A percentile compares a stretch with the other conserved stretches of the same genome.
These are phyloP conservation scores for Wolfiporia cocos DNA, from an alignment of 1,284 basidiomycete genomes.

Conservation along the genomic window DNA sequence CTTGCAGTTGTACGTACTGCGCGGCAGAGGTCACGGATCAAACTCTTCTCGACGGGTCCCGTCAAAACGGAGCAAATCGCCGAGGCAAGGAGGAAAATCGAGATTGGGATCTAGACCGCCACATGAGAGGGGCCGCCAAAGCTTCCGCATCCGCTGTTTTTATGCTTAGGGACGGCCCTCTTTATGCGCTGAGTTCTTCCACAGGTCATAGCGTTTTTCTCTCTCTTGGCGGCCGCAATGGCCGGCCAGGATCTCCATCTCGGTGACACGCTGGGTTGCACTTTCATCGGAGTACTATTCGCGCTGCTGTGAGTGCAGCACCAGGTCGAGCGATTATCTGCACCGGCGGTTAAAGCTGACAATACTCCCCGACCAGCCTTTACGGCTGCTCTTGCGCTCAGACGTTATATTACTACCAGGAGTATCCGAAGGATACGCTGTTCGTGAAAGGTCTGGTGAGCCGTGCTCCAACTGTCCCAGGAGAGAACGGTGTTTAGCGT, in stretches of 20 bases:
- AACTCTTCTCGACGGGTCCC: too few species aligned
- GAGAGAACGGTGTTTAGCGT: background rate
- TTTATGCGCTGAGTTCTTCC: too few species aligned
- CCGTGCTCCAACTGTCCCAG: background rate
- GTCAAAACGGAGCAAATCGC: too few species aligned
- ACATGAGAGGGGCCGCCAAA: too few species aligned
- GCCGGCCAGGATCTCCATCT: slow-evolving; percentile 1
- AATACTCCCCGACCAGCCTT: background rate
- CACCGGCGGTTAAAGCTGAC: background rate
- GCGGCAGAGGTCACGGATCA: too few species aligned
- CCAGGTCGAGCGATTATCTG: background rate
- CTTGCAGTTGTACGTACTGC: too few species aligned
- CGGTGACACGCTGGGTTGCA: slow-evolving; percentile 5
- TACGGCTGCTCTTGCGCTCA: slow-evolving; percentile 6
- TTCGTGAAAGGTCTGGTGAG: slow-evolving; percentile 3
- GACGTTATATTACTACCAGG: slow-evolving; percentile 3
- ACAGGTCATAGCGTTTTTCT: too few species aligned
- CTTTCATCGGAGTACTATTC: slow-evolving; percentile 5
- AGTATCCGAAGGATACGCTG: slow-evolving; percentile 2
- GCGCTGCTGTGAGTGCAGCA: slow-evolving; percentile 1
- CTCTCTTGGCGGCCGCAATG: slow-evolving; percentile 2
- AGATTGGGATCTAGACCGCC: too few species aligned
- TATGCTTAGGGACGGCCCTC: too few species aligned
- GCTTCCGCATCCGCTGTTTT: too few species aligned
- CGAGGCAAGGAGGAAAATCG: too few species aligned